Percentiles rank a stretch among this genome's conserved stretches.
Conservation (phyloP, 2,329 filamentous ascomycete genomes). For the Fusarium floridanum region DNA sequence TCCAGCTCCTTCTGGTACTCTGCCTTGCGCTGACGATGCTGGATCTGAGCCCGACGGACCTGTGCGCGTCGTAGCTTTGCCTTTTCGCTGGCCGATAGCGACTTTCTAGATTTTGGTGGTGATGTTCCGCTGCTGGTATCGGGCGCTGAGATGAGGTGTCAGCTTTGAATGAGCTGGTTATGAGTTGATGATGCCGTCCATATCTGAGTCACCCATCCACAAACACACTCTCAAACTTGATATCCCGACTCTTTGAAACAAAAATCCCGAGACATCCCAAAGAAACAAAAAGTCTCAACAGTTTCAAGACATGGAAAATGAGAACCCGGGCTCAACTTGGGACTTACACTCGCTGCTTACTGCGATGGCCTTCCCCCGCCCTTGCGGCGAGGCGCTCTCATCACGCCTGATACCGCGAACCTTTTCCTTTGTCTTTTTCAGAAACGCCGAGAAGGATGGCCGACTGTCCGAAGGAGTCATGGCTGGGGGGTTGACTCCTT, state of each 20-base stretch:
- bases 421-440: slow-evolving; percentile 59
- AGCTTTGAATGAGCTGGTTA: slow-evolving; percentile 8
- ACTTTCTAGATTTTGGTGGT: slow-evolving; percentile 37
- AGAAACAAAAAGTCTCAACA: neutral
- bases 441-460: slow-evolving; percentile 63
- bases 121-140: slow-evolving; percentile 26
- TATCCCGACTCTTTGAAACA: neutral
- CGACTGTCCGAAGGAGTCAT: slow-evolving; percentile 38
- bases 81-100: slow-evolving; percentile 52
- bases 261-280: neutral
- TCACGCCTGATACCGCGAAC: slow-evolving; percentile 17
- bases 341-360: slow-evolving; percentile 46
- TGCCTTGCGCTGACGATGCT: slow-evolving; percentile 68
- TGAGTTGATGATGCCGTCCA: neutral
- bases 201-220: neutral
- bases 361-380: slow-evolving; percentile 17
- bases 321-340: neutral
- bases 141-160: slow-evolving; percentile 30
- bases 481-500: neutral
- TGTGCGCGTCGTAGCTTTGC: slow-evolving; percentile 63
- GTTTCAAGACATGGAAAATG: neutral
- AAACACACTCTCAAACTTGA: neutral
- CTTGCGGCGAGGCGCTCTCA: slow-evolving; percentile 20
- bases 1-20: slow-evolving; percentile 68
- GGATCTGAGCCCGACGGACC: slow-evolving; percentile 65